Base-by-base conservation (phyloP, 352 stramenopile species). In the Elongisporangium anandrum region DNA sequence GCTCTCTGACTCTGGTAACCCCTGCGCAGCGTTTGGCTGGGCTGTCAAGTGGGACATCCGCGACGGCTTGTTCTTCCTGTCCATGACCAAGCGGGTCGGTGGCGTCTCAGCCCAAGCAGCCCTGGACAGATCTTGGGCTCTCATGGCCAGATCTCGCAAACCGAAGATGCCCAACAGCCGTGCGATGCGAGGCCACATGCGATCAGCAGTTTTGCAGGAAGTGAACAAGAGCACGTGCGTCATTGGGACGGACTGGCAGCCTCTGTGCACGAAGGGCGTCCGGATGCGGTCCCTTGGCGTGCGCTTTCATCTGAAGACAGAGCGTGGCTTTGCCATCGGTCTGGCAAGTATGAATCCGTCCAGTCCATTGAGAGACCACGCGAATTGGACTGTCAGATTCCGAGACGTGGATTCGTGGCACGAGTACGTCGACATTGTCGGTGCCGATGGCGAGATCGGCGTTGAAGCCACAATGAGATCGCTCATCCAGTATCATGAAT, bases 381-480 rank as follows among this genome's bases (percentile, higher is more conserved):
- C 7, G 7, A 34, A 34, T 7, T 8, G 9, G 29, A 15, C 29
- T 15, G 29, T 41, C 2, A 41, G 29, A 13, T 41, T 15, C 13
- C 29, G 29, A 41, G 79, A 76, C 51, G 71, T 79, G 22, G 74
- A 84, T 57, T 77, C 63, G 56, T 79, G 69, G 57, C 77, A 77
- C 61, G 79, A 71, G 73, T 72, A 79, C 38, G 70, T 77, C 59
- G 87, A 87, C 67, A 65, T 65, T 41, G 24, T 8, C 24, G 29
- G 13, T 8, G 29, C 1, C 4, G 9, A 22, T n/a, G 68, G 77
- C 34, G 20, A 66, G 23, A 73, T 72, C 10, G 80, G 75, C 26
- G 68, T 73, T 20, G 77, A 87, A 9, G 29, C 29, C 69, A 88
- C 86, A 60, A 87, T 88, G 60, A 71, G 80, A 38, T 76, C 72